Evolutionary conservation across 2,329 filamentous ascomycete genomes (phyloP).

Genomic region (Fusarium devonianum): DNA sequence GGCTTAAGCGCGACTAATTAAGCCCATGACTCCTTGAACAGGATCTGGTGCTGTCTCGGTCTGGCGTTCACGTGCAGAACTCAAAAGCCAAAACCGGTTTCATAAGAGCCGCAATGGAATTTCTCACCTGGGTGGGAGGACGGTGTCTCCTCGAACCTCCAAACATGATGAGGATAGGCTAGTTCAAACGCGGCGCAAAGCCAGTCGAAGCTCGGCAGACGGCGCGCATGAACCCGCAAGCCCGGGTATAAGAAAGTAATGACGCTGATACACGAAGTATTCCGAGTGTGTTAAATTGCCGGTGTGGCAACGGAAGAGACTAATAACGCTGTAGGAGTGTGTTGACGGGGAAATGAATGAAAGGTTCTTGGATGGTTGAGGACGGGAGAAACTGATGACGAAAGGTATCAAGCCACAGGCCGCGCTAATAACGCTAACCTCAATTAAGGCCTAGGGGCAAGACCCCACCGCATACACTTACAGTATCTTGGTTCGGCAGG

Average conservation of each 20-base stretch:
- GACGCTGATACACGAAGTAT: slow-evolving; percentile 22
- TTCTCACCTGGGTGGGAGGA: slow-evolving; percentile 58
- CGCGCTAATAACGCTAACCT: slow-evolving; percentile 20
- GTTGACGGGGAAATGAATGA: slow-evolving; percentile 18
- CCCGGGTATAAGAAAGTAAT: slow-evolving; percentile 5
- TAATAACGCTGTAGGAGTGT: slow-evolving; percentile 20
- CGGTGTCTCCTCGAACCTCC: slow-evolving; percentile 58
- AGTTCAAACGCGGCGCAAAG: slow-evolving; percentile 34
- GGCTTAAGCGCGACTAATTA: slow-evolving; percentile 8
- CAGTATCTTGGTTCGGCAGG: slow-evolving; percentile 6
- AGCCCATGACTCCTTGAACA: slow-evolving; percentile 3
- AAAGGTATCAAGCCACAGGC: slow-evolving; percentile 37
- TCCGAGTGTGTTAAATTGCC: slow-evolving; percentile 11
- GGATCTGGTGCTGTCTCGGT: slow-evolving; percentile 5
- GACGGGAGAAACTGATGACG: slow-evolving; percentile 36
- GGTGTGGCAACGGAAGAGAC: slow-evolving; percentile 11
- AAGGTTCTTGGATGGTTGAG: slow-evolving; percentile 27
- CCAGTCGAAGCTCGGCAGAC: slow-evolving; percentile 24
- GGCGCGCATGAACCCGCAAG: slow-evolving; percentile 32
- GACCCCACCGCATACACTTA: slow-evolving; percentile 24
- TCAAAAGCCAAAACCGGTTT: slow-evolving; percentile 37
- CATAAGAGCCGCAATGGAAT: slow-evolving; percentile 29
- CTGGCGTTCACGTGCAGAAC: slow-evolving; percentile 27
- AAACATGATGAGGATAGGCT: slow-evolving; percentile 56
- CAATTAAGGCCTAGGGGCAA: slow-evolving; percentile 15